phyloP scores from a whole-genome alignment of 495 filamentous ascomycete genomes.

The Aspergillus coremiiformis region DNA sequence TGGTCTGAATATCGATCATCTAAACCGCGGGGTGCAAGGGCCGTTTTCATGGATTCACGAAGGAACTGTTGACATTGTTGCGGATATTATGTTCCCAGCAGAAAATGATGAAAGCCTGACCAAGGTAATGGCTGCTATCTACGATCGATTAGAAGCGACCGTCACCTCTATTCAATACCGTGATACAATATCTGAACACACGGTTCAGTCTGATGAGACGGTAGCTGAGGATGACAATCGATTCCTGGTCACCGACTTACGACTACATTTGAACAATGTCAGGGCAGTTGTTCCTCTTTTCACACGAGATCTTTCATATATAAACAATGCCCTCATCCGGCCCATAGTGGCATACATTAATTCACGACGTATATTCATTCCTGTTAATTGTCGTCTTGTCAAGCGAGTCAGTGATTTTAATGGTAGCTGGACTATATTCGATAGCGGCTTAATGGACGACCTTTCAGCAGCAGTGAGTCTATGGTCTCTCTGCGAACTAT shows the following conservation, averaged over 20 bases:
- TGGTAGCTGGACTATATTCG: slow-evolving; percentile 90
- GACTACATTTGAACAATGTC: slow-evolving; percentile 86
- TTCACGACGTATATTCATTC: slow-evolving; percentile 84
- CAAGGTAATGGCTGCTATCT: slow-evolving; percentile 89
- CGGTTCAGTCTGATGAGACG: slow-evolving; percentile 11
- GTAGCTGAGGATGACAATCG: slow-evolving; percentile 46
- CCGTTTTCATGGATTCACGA: slow-evolving; percentile 97
- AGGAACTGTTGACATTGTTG: slow-evolving; percentile 92
- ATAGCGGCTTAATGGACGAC: slow-evolving; percentile 92
- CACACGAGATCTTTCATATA: slow-evolving; percentile 81
- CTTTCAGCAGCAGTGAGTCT: slow-evolving; percentile 69
- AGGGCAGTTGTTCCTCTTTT: slow-evolving; percentile 88
- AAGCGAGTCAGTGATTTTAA: slow-evolving; percentile 85
- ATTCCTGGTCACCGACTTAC: slow-evolving; percentile 82
- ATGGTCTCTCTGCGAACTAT: neutral
- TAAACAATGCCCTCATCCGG: slow-evolving; percentile 88
- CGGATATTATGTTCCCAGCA: slow-evolving; percentile 85
- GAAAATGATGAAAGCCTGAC: slow-evolving; percentile 80
- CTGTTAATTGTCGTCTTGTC: slow-evolving; percentile 86
- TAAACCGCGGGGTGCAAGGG: slow-evolving; percentile 88
- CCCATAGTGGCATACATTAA: slow-evolving; percentile 99
- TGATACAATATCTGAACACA: slow-evolving; percentile 12
- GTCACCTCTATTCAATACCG: slow-evolving; percentile 63
- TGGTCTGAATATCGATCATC: slow-evolving; percentile 87
- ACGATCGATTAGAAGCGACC: slow-evolving; percentile 87